phyloP scores from a whole-genome alignment of 345 rosid species.

The Raphanus sativus region DNA sequence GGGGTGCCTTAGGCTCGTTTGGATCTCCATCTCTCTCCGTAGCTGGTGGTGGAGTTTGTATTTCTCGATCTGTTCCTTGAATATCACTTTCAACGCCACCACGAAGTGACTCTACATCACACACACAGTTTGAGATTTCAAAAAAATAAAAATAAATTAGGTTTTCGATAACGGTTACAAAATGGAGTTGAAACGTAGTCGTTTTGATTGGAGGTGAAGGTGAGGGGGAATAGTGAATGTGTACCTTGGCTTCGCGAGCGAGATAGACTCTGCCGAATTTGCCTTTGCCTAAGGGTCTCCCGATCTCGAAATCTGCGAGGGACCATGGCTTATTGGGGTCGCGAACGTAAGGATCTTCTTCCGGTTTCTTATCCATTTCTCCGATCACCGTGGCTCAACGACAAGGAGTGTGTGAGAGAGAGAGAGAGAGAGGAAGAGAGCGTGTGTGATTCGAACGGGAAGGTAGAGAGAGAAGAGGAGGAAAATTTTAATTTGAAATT shows the following conservation, averaged over 20 bases:
- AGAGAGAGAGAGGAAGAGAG: slow-evolving; percentile 1
- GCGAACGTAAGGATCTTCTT: slow-evolving; percentile 5
- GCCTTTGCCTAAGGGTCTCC: slow-evolving; percentile 84
- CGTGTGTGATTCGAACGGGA: background rate
- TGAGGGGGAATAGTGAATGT: background rate
- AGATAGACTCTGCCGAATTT: slow-evolving; percentile 91
- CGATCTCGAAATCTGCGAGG: slow-evolving; percentile 79
- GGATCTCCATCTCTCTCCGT: slow-evolving; percentile 91
- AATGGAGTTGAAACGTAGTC: background rate
- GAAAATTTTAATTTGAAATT: background rate
- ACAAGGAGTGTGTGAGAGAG: background rate
- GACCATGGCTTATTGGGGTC: slow-evolving; percentile 53
- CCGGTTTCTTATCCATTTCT: slow-evolving; percentile 25
- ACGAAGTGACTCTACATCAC: slow-evolving; percentile 31
- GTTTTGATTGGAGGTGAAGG: background rate
- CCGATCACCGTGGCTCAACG: background rate
- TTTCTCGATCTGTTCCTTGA: slow-evolving; percentile 88
- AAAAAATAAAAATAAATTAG: background rate
- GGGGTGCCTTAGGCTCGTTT: slow-evolving; percentile 66
- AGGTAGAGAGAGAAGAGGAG: background rate
- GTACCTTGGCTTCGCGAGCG: slow-evolving; percentile 78
- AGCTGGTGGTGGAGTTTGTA: slow-evolving; percentile 78
- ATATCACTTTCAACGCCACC: slow-evolving; percentile 84
- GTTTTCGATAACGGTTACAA: background rate
- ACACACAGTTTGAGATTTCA: background rate